A percentile compares a stretch with the other conserved stretches of the same genome.
Evolutionary conservation across 176 grass and related monocot species (phyloP).

Genomic region (Oryza meridionalis): DNA sequence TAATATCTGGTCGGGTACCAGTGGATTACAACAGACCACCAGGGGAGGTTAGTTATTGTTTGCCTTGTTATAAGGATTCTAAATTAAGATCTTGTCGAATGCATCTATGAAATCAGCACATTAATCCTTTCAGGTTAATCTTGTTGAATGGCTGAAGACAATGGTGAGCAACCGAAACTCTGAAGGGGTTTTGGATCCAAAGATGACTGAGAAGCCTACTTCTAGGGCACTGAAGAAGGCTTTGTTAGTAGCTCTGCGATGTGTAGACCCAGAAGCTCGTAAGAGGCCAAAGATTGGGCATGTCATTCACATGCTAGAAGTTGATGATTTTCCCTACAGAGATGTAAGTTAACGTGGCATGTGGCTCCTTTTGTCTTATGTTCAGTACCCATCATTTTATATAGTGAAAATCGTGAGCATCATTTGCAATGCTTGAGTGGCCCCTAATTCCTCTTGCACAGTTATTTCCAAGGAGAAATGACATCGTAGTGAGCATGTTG

Average conservation of each 20-base stretch:
- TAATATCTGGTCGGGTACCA: conserved; percentile 85
- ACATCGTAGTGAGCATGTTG: neutral
- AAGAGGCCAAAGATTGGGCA: conserved; percentile 97
- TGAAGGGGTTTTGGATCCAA: conserved; percentile 95
- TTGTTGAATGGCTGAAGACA: conserved; percentile 96
- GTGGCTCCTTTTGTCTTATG: neutral
- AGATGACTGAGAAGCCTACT: conserved; percentile 84
- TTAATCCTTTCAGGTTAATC: conserved; percentile 77
- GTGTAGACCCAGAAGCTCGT: conserved; percentile 92
- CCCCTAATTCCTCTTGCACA: neutral
- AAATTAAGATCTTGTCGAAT: conserved; percentile 21
- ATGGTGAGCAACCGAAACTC: conserved; percentile 96
- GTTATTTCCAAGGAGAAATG: neutral
- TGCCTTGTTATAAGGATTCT: neutral
- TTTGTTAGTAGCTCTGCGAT: conserved; percentile 87
- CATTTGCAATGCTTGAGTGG: conserved; percentile 6
- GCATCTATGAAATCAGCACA: conserved; percentile 20
- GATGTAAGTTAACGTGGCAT: conserved; percentile 61
- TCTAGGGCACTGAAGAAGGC: conserved; percentile 87
- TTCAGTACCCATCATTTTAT: neutral
- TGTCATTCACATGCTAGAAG: conserved; percentile 99
- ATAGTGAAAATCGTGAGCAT: neutral
- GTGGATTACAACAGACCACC: conserved; percentile 91
- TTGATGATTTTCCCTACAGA: conserved; percentile 96
- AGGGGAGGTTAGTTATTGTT: conserved; percentile 68